phyloP scores from a whole-genome alignment of 805 yeast genomes.

The Metschnikowia arizonensis region DNA sequence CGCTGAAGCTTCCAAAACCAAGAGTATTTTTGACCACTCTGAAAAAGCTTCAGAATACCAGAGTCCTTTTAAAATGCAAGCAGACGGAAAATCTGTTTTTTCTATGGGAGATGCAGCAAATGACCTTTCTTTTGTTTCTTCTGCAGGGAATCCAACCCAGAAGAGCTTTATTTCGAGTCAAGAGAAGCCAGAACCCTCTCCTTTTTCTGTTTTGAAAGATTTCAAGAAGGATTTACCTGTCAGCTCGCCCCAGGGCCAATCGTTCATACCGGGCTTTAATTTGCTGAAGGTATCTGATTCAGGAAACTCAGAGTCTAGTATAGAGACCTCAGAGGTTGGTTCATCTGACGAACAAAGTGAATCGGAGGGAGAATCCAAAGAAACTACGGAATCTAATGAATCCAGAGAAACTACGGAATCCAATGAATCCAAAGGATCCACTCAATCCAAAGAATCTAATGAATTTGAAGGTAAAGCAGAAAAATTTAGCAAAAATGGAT shows the following conservation, averaged over 20 bases:
- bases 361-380: background rate
- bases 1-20: background rate
- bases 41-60: background rate
- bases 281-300: background rate
- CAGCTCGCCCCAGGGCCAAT: background rate
- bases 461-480: no score
- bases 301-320: background rate
- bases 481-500: background rate
- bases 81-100: background rate
- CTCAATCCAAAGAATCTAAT: no score
- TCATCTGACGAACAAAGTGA: background rate
- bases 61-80: background rate
- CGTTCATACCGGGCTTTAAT: background rate
- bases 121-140: background rate
- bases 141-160: background rate
- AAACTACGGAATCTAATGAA: background rate
- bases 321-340: background rate
- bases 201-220: slow-evolving; percentile 1
- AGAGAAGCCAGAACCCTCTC: background rate
- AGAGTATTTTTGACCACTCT: background rate
- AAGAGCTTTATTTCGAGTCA: background rate
- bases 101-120: background rate
- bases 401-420: no score
- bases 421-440: no score
- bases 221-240: background rate